Base-by-base conservation (phyloP, 2,329 filamentous ascomycete species). In the Sclerotinia trifoliorum region DNA sequence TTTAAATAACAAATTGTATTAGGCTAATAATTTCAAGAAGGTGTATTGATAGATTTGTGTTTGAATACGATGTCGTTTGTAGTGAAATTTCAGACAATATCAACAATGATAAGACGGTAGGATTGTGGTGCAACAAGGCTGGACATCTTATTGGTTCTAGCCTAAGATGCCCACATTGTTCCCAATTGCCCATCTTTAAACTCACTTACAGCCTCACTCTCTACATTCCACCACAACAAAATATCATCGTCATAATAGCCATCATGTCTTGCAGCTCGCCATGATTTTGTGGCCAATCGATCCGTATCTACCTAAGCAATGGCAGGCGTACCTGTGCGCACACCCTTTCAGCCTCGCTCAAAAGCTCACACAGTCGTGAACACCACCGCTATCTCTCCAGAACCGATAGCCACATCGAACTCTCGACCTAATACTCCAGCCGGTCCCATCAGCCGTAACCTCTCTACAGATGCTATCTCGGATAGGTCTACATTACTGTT, bases 401-500 rank as follows among this genome's bases (percentile, higher is more conserved):
- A 58, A 32, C 6, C 54, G 29, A 49, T 46, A 51, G 63, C 58
- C 55, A 32, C 52, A 10, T 42, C 67, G 29, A 64, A 58, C 29
- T 51, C 68, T n/a, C 70, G 57, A 61, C 57, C 73, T 17, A 68
- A 70, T 29, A 69, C 69, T 42, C 69, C 72, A 54, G 55, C 75
- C 66, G 75, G 76, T 69, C 72, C 58, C 70, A 73, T 69, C 74
- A 67, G 71, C 70, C 78, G 80, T 68, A 77, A 76, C 49, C 60
- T 77, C 39, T 72, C 79, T 69, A 66, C 76, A 71, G 86, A 86
- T 78, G 83, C 85, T 63, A 83, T 89, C 70, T 92, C 90, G 49
- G 91, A 97, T 77, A 90, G 88, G 76, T 89, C 91, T n/a, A 96
- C 93, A 0, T 81, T 88, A 35, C 85, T 89, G 70, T 86, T 97